These are phyloP conservation scores for Teunomyces aglyptinius DNA, from an alignment of 805 yeast genomes.

Conservation along the genomic window DNA sequence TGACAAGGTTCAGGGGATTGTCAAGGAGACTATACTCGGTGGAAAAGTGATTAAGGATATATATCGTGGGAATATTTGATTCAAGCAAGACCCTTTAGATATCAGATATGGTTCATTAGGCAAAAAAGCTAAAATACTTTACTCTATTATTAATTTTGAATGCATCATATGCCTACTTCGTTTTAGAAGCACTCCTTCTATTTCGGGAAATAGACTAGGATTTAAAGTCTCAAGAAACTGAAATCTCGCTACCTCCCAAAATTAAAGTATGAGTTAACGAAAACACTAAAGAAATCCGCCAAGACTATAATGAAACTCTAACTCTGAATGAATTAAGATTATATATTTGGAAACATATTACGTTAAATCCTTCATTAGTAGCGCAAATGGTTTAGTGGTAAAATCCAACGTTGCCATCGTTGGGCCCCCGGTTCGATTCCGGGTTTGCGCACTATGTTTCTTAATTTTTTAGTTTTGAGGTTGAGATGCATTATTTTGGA, in stretches of 20 bases:
- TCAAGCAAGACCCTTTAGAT: neutral
- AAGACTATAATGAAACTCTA: neutral
- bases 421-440: slow-evolving; percentile 6
- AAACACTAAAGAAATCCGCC: neutral
- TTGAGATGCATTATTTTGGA: neutral
- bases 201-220: neutral
- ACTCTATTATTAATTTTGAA: neutral
- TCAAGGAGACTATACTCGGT: slow-evolving; percentile 49
- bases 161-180: neutral
- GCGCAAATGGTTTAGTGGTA: slow-evolving; percentile 5
- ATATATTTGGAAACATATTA: neutral
- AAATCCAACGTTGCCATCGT: slow-evolving; percentile 5
- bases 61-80: slow-evolving; percentile 44
- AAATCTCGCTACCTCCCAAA: neutral
- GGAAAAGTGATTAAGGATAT: slow-evolving; percentile 54
- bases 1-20: slow-evolving; percentile 61
- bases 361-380: neutral
- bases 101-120: neutral
- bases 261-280: neutral
- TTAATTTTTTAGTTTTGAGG: neutral
- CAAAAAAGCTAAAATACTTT: neutral
- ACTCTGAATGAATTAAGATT: neutral
- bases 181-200: neutral
- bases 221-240: neutral
- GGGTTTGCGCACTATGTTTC: neutral